Evolutionary conservation across 2,329 filamentous ascomycete genomes (phyloP).

Genomic region (Sarocladium kiliense): DNA sequence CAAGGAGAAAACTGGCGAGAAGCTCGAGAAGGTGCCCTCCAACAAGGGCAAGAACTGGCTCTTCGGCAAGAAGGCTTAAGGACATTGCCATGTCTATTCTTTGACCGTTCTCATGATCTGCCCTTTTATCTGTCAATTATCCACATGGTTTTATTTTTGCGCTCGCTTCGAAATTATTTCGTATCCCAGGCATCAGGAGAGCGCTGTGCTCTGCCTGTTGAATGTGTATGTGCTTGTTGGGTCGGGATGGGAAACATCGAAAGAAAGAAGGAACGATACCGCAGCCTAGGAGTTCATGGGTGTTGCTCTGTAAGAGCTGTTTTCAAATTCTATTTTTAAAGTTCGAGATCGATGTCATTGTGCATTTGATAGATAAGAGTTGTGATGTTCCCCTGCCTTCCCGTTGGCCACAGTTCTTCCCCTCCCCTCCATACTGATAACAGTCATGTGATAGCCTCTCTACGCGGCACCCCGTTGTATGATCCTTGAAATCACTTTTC

Average conservation of each 20-base stretch:
- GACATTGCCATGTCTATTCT: too few species aligned
- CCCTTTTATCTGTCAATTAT: background rate
- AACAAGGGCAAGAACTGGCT: conserved; percentile 47
- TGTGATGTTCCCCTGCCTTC: conserved; percentile 2
- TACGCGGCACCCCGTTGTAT: background rate
- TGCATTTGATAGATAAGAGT: conserved; percentile 8
- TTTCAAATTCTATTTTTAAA: background rate
- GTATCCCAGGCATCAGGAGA: too few species aligned
- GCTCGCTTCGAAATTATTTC: too few species aligned
- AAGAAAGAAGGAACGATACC: conserved; percentile 3
- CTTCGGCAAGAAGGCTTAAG: conserved; percentile 41
- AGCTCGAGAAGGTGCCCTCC: conserved; percentile 19
- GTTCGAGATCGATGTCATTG: conserved; percentile 8
- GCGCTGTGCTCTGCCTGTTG: background rate
- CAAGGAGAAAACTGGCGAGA: conserved; percentile 12
- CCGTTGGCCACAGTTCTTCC: background rate
- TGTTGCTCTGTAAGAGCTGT: conserved; percentile 6
- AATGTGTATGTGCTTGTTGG: background rate
- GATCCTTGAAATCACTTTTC: background rate
- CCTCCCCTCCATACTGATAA: conserved; percentile 1
- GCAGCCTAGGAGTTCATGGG: conserved; percentile 8
- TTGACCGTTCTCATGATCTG: too few species aligned
- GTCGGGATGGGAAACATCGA: background rate
- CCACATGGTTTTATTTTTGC: background rate
- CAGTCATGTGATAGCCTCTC: background rate